Percentiles rank a stretch among this genome's conserved stretches.
Evolutionary conservation across 2,329 filamentous ascomycete genomes (phyloP).

Genomic region (Sporothrix euskadiensis): DNA sequence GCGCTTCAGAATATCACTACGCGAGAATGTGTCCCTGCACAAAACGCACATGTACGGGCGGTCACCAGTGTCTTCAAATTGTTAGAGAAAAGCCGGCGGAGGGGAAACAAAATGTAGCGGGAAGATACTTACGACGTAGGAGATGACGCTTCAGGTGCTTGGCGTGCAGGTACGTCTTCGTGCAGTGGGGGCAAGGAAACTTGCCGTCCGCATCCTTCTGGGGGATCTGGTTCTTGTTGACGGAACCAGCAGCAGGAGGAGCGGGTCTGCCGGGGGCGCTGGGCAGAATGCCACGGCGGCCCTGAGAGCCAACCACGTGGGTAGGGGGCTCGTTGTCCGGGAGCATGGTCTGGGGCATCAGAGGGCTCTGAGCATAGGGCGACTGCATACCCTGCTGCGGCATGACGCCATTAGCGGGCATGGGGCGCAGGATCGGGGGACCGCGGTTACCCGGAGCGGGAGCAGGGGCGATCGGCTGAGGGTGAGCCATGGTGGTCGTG

Average conservation of each 20-base stretch:
- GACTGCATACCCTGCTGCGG: conserved; percentile 58
- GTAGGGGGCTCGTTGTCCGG: conserved; percentile 68
- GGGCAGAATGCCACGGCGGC: conserved; percentile 84
- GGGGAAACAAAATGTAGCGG: neutral
- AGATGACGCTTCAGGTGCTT: conserved; percentile 98
- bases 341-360: conserved; percentile 59
- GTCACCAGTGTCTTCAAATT: conserved; percentile 80
- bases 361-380: conserved; percentile 59
- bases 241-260: conserved; percentile 68
- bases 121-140: conserved; percentile 76
- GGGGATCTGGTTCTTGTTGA: conserved; percentile 79
- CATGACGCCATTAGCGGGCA: conserved; percentile 67
- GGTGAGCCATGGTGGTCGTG: conserved; percentile 66
- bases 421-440: conserved; percentile 63
- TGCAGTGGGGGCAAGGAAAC: conserved; percentile 96
- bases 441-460: conserved; percentile 58
- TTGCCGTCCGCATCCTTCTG: conserved; percentile 97
- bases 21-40: conserved; percentile 96
- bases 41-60: conserved; percentile 97
- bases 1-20: conserved; percentile 96
- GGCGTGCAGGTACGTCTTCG: conserved; percentile 94
- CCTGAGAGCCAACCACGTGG: conserved; percentile 93
- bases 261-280: conserved; percentile 84
- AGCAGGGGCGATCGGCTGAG: conserved; percentile 74
- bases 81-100: neutral